Evolutionary conservation across 2,329 filamentous ascomycete genomes (phyloP), one percentile per base, ranked within the genome.

Genomic region (Mollisia scopiformis): DNA sequence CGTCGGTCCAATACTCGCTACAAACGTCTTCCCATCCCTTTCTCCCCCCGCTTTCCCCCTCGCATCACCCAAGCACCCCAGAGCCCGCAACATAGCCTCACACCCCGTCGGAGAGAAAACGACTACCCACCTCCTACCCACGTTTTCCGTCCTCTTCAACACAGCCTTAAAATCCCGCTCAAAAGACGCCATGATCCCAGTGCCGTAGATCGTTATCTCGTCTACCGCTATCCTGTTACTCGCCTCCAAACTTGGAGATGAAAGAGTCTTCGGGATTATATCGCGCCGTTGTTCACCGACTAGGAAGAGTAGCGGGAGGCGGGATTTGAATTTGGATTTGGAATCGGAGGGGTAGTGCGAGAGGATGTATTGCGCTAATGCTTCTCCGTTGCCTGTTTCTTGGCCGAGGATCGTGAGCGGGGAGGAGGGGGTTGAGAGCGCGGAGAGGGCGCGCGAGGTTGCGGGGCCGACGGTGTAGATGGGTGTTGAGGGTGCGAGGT

Each of bases 1-100:
- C 19, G 95, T 99, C 13, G 95, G 94, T 0, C 95, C 95, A 75
- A 99, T 99, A 0, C 93, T 96, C 14, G 89, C 92, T 62, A 98
- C 80, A 64, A 84, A 87, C 1, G 87, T 89, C 54, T 74, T 81
- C 10, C 76, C 77, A 28, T 73, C 72, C 57, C 56, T 62, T 58
- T 10, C 19, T 59, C 19, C 6, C 39, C 25, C 23, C 27, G 73
- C 76, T 68, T 73, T 80, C 21, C 78, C 77, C 0, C 78, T 82
- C 19, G 73, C 71, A 5, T 75, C 70, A 58, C 86, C 82, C 19
- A 88, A 70, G 66, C 84, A 68, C 2, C 78, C 82, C 55, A 90
- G 71, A 1, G 78, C 79, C 6, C 77, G 75, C 43, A 89, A 77
- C 79, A 89, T 82, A 67, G 78, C 81, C 64, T 88, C 84, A 60